These are phyloP conservation scores for Sporopachydermia cereana DNA, from an alignment of 1,139 yeast species.

Conservation along the genomic window DNA sequence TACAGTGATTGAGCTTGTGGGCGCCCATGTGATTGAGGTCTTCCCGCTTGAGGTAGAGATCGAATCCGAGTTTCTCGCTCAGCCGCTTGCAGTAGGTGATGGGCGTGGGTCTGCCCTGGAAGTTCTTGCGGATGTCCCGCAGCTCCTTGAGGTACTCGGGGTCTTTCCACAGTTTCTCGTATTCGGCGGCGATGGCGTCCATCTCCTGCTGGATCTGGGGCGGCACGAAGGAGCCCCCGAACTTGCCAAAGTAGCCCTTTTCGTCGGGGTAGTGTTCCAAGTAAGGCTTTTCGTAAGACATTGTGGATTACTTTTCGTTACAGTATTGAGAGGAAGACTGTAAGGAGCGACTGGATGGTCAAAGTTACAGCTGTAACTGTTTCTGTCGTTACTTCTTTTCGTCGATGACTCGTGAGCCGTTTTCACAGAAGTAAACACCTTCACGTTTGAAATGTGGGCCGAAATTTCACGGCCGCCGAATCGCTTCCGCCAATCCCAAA, in stretches of 20 bases:
- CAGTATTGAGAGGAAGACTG: too few species aligned
- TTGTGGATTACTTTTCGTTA: too few species aligned
- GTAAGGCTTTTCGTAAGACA: slow-evolving; percentile 10
- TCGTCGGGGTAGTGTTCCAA: slow-evolving; percentile 10
- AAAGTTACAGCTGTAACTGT: too few species aligned
- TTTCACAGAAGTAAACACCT: too few species aligned
- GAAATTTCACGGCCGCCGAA: too few species aligned
- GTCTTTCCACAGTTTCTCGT: slow-evolving; percentile 6
- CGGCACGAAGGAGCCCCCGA: slow-evolving; percentile 11
- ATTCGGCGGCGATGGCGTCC: slow-evolving; percentile 8
- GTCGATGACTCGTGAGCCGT: too few species aligned
- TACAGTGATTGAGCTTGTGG: slow-evolving; percentile 11
- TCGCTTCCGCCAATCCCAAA: too few species aligned
- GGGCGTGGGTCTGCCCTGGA: slow-evolving; percentile 11
- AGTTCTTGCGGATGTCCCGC: slow-evolving; percentile 9
- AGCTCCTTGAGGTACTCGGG: slow-evolving; percentile 9
- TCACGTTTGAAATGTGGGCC: too few species aligned
- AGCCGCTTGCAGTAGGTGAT: slow-evolving; percentile 4
- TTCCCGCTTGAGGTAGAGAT: slow-evolving; percentile 10
- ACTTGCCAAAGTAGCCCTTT: slow-evolving; percentile 10
- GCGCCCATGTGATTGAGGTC: slow-evolving; percentile 12
- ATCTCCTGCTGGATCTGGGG: slow-evolving; percentile 9
- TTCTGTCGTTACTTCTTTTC: too few species aligned
- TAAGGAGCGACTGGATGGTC: too few species aligned
- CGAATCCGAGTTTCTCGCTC: slow-evolving; percentile 2